Base-by-base conservation (phyloP, 805 yeast species). In the Starmera pachycereana region DNA sequence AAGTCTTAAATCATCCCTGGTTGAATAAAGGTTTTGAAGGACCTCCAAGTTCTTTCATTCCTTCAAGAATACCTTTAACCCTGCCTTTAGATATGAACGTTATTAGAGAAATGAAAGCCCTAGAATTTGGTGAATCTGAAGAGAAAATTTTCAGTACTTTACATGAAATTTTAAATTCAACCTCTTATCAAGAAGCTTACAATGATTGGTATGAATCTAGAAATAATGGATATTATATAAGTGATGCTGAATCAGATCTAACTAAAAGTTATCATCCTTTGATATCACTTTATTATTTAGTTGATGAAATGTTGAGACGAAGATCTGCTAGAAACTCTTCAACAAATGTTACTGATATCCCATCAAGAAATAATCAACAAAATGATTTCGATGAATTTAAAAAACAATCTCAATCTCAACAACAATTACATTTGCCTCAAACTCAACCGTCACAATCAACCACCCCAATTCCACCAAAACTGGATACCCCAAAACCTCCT, bases 1-100 rank as follows among this genome's bases (percentile, higher is more conserved):
- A 88, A 56, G 84, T 92, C 8, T 69, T 84, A 49, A 70, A 72
- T 41, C 97, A 92, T 53, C 96, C 96, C 2, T 92, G 98, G 98
- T 86, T 92, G 90, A 71, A 71, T 41, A 78, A 79, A 56, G 96
- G 96, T 30, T 88, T 74, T 55, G 96, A 87, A 40, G 73, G 73
- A 30, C 73, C 80, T 0, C 80, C 84, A 1, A 71, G 78, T 10
- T 76, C 78, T 35, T 81, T 79, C 55, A 61, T 92, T 32, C 96
- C 97, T 0, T 71, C 69, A 37, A 71, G 99, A 49, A 60, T 66
- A 4, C 98, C 98, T 3, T 62, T 92, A 50, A 65, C 68, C 13
- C 62, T 72, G 39, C 95, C 94, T 0, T 64, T 86, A 39, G 81
- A 85, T 51, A 69, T 68, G 0, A 71, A 65, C 1, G 85, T 89